Evolutionary conservation across 306 rosid genomes (phyloP), one percentile per base, ranked within the genome.

Genomic region (Cicer judaicum): DNA sequence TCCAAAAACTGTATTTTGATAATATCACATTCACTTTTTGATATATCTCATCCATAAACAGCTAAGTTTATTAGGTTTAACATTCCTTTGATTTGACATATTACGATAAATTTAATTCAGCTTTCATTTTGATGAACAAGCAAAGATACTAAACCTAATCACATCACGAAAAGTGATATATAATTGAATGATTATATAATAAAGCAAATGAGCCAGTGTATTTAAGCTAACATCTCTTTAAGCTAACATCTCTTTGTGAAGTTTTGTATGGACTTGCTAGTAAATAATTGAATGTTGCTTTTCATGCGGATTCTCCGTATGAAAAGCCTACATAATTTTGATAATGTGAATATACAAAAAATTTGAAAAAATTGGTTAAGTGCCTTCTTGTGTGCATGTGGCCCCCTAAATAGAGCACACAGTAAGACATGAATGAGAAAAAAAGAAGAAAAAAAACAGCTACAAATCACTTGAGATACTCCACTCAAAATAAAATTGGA

Each of bases 391-490:
- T 50, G 80, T 74, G 80, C 46, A 44, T 80, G 76, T 79, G 65
- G 34, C 44, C 59, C 41, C 64, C 10, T 41, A 64, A 64, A 19
- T 44, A 46, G 41, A 64, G 62, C 72, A 24, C 56, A 50, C 18
- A 24, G 40, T 34, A 34, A 49, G 76, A 72, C 80, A 44, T 24
- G 12, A 67, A 74, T 82, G 76, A 77, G 84, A 82, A 75, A 83
- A 80, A 84, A 10, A 56, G 80, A 80, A 84, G 8, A 56, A 82
- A 84, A 10, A 56, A 74, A 84, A 85, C 72, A 73, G 73, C 84
- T 86, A 89, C 69, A 80, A 61, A 86, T 75, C 81, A 80, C 83
- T 76, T 75, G 82, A 72, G 82, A 73, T 68, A 79, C 83, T 81
- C 79, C 79, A 73, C 85, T 81, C 72, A 40, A 57, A 74, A 77